A percentile compares a stretch with the other conserved stretches of the same genome.
phyloP scores from a whole-genome alignment of 495 filamentous ascomycete genomes.

The Chaetomium tenue region DNA sequence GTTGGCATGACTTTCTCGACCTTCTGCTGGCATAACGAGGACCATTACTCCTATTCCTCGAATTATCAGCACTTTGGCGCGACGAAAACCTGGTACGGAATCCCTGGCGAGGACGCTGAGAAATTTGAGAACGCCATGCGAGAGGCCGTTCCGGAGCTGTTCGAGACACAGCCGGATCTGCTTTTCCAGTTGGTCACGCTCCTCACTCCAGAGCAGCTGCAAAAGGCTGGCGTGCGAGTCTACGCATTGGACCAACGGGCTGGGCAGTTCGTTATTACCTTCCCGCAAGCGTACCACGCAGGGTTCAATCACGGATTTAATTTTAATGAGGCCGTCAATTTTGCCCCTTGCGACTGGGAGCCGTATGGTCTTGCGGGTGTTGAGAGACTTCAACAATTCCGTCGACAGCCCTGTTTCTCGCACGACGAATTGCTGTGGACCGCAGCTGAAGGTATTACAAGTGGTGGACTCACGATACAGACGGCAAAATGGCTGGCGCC shows the following conservation, averaged over 20 bases:
- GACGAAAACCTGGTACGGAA: conserved; percentile 99
- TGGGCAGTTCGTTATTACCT: conserved; percentile 94
- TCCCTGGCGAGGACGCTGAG: conserved; percentile 87
- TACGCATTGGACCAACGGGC: conserved; percentile 92
- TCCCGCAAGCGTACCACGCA: conserved; percentile 87
- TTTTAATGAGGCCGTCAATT: conserved; percentile 99
- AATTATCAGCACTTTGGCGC: conserved; percentile 99
- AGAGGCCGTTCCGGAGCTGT: conserved; percentile 91
- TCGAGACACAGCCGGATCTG: conserved; percentile 94
- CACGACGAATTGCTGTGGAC: conserved; percentile 96
- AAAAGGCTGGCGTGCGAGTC: conserved; percentile 88
- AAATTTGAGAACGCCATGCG: conserved; percentile 95
- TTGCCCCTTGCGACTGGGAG: conserved; percentile 96
- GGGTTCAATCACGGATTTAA: conserved; percentile 98
- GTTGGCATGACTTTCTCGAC: conserved; percentile 99
- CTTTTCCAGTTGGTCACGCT: conserved; percentile 96
- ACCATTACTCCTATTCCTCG: conserved; percentile 95
- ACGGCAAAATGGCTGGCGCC: conserved; percentile 93
- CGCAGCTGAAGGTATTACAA: conserved; percentile 62
- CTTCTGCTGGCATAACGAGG: conserved; percentile 99
- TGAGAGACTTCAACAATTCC: conserved; percentile 79
- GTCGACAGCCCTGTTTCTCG: conserved; percentile 92
- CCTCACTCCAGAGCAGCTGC: conserved; percentile 89
- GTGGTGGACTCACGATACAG: conserved; percentile 76
- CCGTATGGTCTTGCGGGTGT: conserved; percentile 86